Percentiles rank a stretch among this genome's conserved stretches.
Conservation (phyloP, 2,329 filamentous ascomycete genomes). For the Ophiostoma australiae region DNA sequence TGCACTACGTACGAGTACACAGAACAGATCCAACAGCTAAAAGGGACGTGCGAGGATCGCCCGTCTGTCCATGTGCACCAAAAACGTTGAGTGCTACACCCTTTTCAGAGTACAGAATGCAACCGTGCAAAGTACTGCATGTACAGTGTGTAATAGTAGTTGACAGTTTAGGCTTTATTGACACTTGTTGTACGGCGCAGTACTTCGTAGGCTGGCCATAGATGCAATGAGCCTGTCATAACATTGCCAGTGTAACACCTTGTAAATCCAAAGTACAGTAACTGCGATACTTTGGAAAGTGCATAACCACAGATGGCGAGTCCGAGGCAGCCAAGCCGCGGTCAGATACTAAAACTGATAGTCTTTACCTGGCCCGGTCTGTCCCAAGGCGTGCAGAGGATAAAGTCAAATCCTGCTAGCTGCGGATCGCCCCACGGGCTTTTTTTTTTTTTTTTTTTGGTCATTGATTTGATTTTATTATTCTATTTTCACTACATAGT, state of each 20-base stretch:
- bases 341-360: neutral
- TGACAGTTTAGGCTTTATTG: too few relatives aligned
- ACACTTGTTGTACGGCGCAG: too few relatives aligned
- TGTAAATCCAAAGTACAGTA: neutral
- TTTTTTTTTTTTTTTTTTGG: neutral
- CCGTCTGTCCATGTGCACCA: slow-evolving; percentile 13
- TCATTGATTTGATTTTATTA: neutral
- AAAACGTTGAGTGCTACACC: neutral
- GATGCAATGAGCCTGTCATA: too few relatives aligned
- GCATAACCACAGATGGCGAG: neutral
- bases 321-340: slow-evolving; percentile 10
- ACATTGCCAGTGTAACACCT: neutral
- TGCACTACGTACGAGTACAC: neutral
- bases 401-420: neutral
- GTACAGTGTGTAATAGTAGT: neutral
- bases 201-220: too few relatives aligned
- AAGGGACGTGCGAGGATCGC: slow-evolving; percentile 22
- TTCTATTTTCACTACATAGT: neutral
- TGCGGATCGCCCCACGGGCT: neutral
- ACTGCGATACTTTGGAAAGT: neutral
- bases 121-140: neutral
- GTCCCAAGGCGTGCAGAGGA: neutral
- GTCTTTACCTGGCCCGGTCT: neutral
- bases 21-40: neutral
- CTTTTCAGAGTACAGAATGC: neutral